Evolutionary conservation across 805 yeast species (phyloP).

Genomic region (Candida vaughaniae): DNA sequence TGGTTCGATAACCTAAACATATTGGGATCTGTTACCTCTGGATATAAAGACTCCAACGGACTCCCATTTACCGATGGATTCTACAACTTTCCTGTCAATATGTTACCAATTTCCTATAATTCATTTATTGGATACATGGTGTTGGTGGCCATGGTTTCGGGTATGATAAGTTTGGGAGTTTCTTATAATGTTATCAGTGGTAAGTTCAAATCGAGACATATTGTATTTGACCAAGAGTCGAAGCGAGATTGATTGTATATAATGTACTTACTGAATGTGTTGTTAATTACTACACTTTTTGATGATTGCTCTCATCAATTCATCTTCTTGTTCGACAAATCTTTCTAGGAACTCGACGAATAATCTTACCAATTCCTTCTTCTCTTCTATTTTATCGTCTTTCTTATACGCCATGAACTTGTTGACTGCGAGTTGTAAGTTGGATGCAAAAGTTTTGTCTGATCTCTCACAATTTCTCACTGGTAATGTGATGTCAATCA

Average conservation of each 20-base stretch:
- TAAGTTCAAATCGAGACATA: conserved; percentile 19
- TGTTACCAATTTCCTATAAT: conserved; percentile 26
- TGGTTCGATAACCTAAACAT: conserved; percentile 44
- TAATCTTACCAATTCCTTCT: conserved; percentile 29
- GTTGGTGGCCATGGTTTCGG: conserved; percentile 21
- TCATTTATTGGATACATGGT: conserved; percentile 21
- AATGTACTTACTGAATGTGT: background rate
- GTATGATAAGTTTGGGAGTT: conserved; percentile 22
- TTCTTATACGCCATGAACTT: conserved; percentile 61
- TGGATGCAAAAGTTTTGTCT: conserved; percentile 50
- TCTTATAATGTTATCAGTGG: conserved; percentile 22
- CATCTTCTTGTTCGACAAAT: conserved; percentile 17
- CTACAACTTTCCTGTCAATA: conserved; percentile 34
- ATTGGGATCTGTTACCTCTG: conserved; percentile 6
- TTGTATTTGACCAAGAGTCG: conserved; percentile 18
- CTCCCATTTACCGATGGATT: conserved; percentile 41
- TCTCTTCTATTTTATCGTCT: conserved; percentile 34
- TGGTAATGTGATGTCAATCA: conserved; percentile 64
- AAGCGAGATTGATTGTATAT: conserved; percentile 4
- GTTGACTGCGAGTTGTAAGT: conserved; percentile 68
- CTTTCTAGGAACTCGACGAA: conserved; percentile 27
- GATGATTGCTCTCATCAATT: conserved; percentile 39
- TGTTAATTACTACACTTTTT: conserved; percentile 29
- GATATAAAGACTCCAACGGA: conserved; percentile 11
- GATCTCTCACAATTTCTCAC: conserved; percentile 50